Base-by-base conservation (phyloP, 306 rosid genomes). In the Prunus padus region DNA sequence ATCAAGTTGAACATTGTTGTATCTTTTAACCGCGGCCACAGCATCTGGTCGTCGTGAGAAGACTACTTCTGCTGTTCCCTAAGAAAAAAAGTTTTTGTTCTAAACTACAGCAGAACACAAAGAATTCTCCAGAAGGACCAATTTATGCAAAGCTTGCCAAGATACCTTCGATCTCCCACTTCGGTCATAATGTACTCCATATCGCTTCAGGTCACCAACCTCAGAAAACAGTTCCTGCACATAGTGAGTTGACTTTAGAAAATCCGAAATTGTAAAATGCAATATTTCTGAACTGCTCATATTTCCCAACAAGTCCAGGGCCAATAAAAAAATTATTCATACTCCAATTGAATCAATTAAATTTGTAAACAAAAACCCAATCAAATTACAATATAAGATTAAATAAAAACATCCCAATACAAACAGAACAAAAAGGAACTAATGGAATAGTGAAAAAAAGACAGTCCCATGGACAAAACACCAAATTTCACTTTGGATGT, bases 101-200 rank as follows among this genome's bases (percentile, higher is more conserved):
- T 73, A 71, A 83, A 79, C 77, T 50, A 88, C 79, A 81, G 81
- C 64, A 63, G 44, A 67, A 84, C 59, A 76, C 55, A 81, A 74
- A 66, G 59, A 73, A 82, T 25, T 67, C 67, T 74, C 66, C 77
- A 81, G 76, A 74, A 79, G 75, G 78, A 49, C 77, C 78, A 73
- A 42, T 22, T n/a, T 18, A 78, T 72, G 79, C 65, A 22, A 73
- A 61, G 69, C 82, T 75, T 44, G 73, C 78, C 78, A 62, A 84
- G 81, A 66, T 81, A 96, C 99, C 99, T 96, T 92, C 5, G 98
- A 96, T 83, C 99, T 92, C 68, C 99, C 99, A 80, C 99, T 96
- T 82, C 93, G 80, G 71, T 96, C 98, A 7, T 96, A 96, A 79
- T 96, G 95, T 54, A 96, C 81, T 2, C 86, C 64, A 49, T 88